A percentile compares a stretch with the other conserved stretches of the same genome.
Evolutionary conservation across 768 basidiomycete genomes (phyloP).

Genomic region (Mycena galopus): DNA sequence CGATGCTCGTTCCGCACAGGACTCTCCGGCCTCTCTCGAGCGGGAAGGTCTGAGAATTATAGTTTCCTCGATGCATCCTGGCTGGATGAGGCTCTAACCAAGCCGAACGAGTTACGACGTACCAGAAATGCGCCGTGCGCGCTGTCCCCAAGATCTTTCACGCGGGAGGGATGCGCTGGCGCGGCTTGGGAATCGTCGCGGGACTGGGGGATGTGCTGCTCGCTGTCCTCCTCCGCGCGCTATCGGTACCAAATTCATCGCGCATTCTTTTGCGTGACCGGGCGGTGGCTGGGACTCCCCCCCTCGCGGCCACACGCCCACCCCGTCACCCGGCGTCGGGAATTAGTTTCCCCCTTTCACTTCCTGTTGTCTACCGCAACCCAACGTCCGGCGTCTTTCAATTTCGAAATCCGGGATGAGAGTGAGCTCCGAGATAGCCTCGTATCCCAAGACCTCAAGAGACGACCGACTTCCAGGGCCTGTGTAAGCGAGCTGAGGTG

Average conservation of each 20-base stretch:
- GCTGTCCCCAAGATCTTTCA: conserved; percentile 17
- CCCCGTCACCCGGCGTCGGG: no score
- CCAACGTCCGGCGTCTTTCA: no score
- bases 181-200: conserved; percentile 17
- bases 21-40: background rate
- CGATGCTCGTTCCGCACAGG: conserved; percentile 28
- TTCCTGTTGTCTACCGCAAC: no score
- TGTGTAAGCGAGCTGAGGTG: no score
- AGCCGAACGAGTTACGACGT: background rate
- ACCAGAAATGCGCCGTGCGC: background rate
- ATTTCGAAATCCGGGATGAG: no score
- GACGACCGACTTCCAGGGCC: no score
- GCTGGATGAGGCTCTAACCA: conserved; percentile 14
- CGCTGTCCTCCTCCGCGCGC: background rate
- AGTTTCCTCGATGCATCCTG: conserved; percentile 2
- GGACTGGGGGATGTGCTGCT: conserved; percentile 8
- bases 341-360: no score
- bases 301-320: no score
- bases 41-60: conserved; percentile 13
- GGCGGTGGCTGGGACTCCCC: background rate
- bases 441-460: no score
- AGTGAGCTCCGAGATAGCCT: no score
- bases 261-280: background rate
- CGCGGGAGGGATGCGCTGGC: conserved; percentile 15
- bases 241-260: background rate